These are phyloP conservation scores for Stachybotrys elegans DNA, from an alignment of 2,329 filamentous ascomycete species.

Conservation along the genomic window DNA sequence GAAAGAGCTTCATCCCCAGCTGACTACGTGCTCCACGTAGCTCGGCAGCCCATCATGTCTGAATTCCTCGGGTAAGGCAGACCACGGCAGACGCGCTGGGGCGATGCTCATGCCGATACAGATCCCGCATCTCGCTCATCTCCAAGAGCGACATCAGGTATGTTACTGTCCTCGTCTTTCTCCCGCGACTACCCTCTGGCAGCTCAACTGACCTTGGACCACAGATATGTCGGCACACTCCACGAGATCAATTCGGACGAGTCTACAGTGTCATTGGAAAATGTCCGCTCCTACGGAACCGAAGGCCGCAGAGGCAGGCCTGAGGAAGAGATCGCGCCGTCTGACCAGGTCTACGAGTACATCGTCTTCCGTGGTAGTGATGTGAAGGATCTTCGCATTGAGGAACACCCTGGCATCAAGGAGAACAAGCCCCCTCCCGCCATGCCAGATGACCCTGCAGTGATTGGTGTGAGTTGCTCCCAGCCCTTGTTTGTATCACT, in stretches of 20 bases:
- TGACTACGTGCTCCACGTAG: constrained; percentile 37
- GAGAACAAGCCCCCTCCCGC: constrained; percentile 70
- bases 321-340: constrained; percentile 76
- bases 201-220: constrained; percentile 25
- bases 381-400: constrained; percentile 95
- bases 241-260: constrained; percentile 98
- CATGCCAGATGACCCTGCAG: constrained; percentile 91
- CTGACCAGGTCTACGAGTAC: constrained; percentile 91
- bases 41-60: constrained; percentile 42
- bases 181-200: constrained; percentile 5
- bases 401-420: constrained; percentile 71
- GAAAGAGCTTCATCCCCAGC: constrained; percentile 19
- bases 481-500: constrained; percentile 6
- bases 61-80: constrained; percentile 53
- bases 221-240: constrained; percentile 88
- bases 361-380: constrained; percentile 98
- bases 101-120: constrained; percentile 35
- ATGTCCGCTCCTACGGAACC: constrained; percentile 90
- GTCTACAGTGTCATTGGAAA: constrained; percentile 93
- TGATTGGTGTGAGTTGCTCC: constrained; percentile 81
- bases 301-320: constrained; percentile 79
- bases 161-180: constrained; percentile 28
- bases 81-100: constrained; percentile 20
- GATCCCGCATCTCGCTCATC: constrained; percentile 92
- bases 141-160: constrained; percentile 97